phyloP scores from a whole-genome alignment of 2,329 filamentous ascomycete species.

The Colletotrichum incanum region DNA sequence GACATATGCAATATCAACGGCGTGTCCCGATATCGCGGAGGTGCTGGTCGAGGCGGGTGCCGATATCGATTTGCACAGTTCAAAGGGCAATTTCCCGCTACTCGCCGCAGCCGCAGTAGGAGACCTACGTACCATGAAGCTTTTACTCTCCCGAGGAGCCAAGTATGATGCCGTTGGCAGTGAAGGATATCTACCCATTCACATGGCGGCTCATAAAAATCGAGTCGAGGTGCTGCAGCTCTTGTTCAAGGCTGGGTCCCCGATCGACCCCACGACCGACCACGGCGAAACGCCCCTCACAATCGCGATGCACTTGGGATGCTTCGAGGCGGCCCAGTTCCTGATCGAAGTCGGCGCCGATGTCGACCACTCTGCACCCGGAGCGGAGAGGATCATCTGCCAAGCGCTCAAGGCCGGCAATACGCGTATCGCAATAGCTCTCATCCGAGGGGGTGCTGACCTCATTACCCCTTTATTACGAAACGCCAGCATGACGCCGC shows the following conservation, averaged over 20 bases:
- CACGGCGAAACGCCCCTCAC: constrained; percentile 47
- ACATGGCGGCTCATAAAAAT: constrained; percentile 46
- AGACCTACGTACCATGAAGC: constrained; percentile 51
- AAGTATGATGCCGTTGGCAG: constrained; percentile 38
- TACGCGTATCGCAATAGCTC: constrained; percentile 41
- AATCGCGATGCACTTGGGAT: constrained; percentile 45
- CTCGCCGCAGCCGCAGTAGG: constrained; percentile 64
- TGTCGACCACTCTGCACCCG: constrained; percentile 39
- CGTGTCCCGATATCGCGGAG: constrained; percentile 47
- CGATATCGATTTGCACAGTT: constrained; percentile 39
- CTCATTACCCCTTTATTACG: constrained; percentile 41
- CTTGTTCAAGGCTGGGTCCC: constrained; percentile 45
- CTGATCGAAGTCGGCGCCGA: constrained; percentile 45
- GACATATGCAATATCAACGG: constrained; percentile 46
- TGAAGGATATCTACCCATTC: constrained; percentile 46
- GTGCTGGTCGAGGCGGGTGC: constrained; percentile 46
- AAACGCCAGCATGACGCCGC: constrained; percentile 48
- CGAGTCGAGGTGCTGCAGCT: constrained; percentile 44
- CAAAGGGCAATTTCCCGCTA: constrained; percentile 45
- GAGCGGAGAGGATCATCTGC: constrained; percentile 40
- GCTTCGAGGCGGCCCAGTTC: constrained; percentile 44
- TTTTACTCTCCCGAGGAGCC: constrained; percentile 44
- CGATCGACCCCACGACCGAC: constrained; percentile 45
- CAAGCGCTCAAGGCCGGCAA: constrained; percentile 42
- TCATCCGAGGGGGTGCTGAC: constrained; percentile 45